Evolutionary conservation across 139 green algal genomes (phyloP).

Genomic region (Volvox reticuliferus): DNA sequence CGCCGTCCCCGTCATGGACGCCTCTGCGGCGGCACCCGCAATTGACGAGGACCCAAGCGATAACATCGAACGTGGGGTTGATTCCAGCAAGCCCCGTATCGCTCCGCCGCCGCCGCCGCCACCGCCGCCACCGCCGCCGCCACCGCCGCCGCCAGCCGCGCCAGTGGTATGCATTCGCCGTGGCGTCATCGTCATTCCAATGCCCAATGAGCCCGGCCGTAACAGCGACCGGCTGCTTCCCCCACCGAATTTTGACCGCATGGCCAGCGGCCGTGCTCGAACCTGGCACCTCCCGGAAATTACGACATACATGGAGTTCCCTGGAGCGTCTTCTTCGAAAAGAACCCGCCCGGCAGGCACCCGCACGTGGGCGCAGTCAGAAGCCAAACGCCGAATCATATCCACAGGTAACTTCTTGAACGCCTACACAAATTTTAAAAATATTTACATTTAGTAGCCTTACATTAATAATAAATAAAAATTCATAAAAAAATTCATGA

Average conservation of each 20-base stretch:
- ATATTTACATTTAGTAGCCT: too few relatives aligned
- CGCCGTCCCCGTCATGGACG: too few relatives aligned
- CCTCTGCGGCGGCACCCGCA: background rate
- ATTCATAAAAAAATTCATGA: too few relatives aligned
- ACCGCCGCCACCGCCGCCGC: background rate
- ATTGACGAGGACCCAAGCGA: background rate
- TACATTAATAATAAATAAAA: too few relatives aligned
- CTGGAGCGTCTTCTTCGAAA: conserved; percentile 49
- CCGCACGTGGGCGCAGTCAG: conserved; percentile 4
- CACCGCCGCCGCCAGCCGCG: background rate
- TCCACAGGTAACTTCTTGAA: conserved; percentile 39
- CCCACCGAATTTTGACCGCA: background rate
- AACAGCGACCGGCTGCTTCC: background rate
- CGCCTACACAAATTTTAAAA: conserved; percentile 49
- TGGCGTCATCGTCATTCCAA: background rate
- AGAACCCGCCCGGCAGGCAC: conserved; percentile 43
- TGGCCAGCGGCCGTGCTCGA: conserved; percentile 33
- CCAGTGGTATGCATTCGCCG: background rate
- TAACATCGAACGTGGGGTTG: background rate
- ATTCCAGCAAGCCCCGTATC: background rate
- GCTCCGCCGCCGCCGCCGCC: background rate
- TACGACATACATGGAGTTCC: conserved; percentile 39
- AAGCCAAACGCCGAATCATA: conserved; percentile 37
- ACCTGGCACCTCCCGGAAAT: conserved; percentile 46
- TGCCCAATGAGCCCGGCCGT: background rate